phyloP scores from a whole-genome alignment of 164 flowering plant genomes.

The Platanus orientalis region DNA sequence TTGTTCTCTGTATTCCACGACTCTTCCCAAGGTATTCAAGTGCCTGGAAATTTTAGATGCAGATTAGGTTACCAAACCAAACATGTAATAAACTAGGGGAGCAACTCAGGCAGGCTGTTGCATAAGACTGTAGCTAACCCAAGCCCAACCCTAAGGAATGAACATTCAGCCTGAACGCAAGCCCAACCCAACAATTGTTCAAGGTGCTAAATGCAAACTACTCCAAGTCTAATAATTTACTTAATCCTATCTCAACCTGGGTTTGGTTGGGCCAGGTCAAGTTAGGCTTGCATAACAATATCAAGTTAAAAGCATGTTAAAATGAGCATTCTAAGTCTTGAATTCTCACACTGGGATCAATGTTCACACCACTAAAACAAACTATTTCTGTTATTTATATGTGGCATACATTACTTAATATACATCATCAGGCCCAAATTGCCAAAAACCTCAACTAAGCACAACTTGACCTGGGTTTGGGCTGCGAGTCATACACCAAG shows the following conservation, averaged over 20 bases:
- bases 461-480: too few species aligned
- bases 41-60: constrained; percentile 41
- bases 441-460: too few species aligned
- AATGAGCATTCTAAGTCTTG: neutral
- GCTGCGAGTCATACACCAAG: too few species aligned
- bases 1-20: constrained; percentile 66
- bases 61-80: neutral
- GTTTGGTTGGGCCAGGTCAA: too few species aligned
- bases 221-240: too few species aligned
- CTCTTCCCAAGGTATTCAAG: constrained; percentile 84
- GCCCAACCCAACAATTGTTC: too few species aligned
- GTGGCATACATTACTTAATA: too few species aligned
- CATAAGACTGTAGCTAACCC: neutral
- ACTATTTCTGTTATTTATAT: neutral
- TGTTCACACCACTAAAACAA: neutral
- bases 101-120: neutral
- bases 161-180: too few species aligned
- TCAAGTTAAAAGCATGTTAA: neutral
- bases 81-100: neutral
- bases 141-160: neutral
- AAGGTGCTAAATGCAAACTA: too few species aligned
- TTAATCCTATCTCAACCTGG: too few species aligned
- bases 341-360: neutral
- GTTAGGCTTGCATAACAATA: too few species aligned
- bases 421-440: too few species aligned